phyloP scores from a whole-genome alignment of 768 basidiomycete species.

The Termitomyces sp. region DNA sequence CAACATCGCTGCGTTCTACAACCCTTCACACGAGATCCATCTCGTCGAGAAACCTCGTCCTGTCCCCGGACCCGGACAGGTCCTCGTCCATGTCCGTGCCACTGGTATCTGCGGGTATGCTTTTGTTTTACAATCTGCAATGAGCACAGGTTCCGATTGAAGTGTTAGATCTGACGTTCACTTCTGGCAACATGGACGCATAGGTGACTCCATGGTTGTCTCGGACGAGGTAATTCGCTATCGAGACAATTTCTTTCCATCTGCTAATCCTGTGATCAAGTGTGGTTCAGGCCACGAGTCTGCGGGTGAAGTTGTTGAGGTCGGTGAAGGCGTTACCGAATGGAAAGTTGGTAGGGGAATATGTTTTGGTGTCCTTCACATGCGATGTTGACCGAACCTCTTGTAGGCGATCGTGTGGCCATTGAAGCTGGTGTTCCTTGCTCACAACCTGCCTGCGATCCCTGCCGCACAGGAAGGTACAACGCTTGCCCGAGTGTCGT shows the following conservation, averaged over 20 bases:
- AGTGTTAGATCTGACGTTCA: conserved; percentile 59
- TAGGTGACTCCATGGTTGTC: conserved; percentile 68
- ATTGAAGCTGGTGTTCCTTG: conserved; percentile 70
- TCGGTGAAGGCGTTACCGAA: conserved; percentile 60
- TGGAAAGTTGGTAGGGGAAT: conserved; percentile 49
- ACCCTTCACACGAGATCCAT: conserved; percentile 57
- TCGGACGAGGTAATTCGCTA: conserved; percentile 46
- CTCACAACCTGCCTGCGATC: conserved; percentile 53
- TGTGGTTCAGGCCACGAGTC: conserved; percentile 70
- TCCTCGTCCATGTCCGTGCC: conserved; percentile 59
- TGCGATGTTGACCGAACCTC: background rate
- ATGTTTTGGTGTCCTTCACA: background rate
- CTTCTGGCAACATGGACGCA: conserved; percentile 66
- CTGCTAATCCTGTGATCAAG: conserved; percentile 21
- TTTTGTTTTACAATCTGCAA: background rate
- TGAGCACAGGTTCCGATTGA: background rate
- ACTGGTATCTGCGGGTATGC: conserved; percentile 69
- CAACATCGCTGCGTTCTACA: conserved; percentile 63
- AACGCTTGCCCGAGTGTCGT: conserved; percentile 58
- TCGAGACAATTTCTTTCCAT: background rate
- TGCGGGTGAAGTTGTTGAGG: conserved; percentile 59
- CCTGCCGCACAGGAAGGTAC: conserved; percentile 59
- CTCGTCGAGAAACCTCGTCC: conserved; percentile 61
- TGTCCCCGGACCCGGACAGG: conserved; percentile 59
- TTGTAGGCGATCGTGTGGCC: conserved; percentile 57